Percentiles rank a stretch among this genome's conserved stretches.
Conservation (phyloP, 2,329 filamentous ascomycete genomes). For the Septoria petroselini region DNA sequence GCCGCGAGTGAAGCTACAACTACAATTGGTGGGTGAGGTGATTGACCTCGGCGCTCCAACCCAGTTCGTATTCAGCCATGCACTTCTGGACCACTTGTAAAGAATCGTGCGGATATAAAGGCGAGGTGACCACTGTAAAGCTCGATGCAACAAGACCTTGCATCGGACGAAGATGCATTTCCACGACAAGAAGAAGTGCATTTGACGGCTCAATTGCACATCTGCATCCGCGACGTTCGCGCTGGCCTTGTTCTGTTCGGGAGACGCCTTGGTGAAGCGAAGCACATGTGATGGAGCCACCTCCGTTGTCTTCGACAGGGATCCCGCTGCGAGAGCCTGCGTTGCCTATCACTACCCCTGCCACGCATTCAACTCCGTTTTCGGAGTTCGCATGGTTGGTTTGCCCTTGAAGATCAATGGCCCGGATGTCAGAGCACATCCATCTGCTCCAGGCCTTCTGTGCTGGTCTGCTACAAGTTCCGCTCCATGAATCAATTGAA, state of each 20-base stretch:
- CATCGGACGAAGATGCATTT: slow-evolving; percentile 40
- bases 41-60: background rate
- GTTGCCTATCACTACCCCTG: no score
- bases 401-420: no score
- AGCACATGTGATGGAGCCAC: slow-evolving; percentile 39
- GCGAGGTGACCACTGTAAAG: slow-evolving; percentile 37
- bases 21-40: no score
- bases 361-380: no score
- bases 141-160: slow-evolving; percentile 40
- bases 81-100: slow-evolving; percentile 23
- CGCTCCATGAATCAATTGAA: no score
- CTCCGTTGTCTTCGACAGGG: slow-evolving; percentile 41
- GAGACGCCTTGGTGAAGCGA: slow-evolving; percentile 37
- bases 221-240: slow-evolving; percentile 29
- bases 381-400: no score
- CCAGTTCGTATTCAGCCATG: slow-evolving; percentile 7
- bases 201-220: slow-evolving; percentile 35
- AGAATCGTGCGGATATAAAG: slow-evolving; percentile 38
- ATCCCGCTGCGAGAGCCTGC: slow-evolving; percentile 30
- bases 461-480: no score
- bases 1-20: background rate
- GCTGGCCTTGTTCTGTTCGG: slow-evolving; percentile 28
- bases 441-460: no score
- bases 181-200: slow-evolving; percentile 42
- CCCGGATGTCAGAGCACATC: no score